Evolutionary conservation across 2,329 filamentous ascomycete genomes (phyloP), one percentile per base, ranked within the genome.

Genomic region (Ceratocystis colombiana): DNA sequence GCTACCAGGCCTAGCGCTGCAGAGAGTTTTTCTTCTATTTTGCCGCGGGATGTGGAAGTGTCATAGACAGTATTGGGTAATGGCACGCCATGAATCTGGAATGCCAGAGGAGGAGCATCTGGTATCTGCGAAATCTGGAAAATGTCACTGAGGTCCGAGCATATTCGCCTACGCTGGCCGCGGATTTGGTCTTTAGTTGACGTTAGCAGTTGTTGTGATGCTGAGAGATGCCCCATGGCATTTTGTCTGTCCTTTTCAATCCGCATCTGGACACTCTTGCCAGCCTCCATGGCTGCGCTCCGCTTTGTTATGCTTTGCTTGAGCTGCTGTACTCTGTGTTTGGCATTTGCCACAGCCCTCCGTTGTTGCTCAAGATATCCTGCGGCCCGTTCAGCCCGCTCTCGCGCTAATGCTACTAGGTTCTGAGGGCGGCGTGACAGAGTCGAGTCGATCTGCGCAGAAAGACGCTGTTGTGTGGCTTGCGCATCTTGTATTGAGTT

Each of bases 401-500:
- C 82, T 65, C 79, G 72, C 1, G 82, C 83, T 44, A 79, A 74
- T 0, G 78, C 77, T 0, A 80, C 75, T 25, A 75, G 73, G 61
- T 81, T 75, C 0, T 74, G 70, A 0, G 79, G 77, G 2, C 75
- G 75, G 0, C 74, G 70, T 0, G 76, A 73, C 3, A 86, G 73
- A 0, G 85, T 75, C 0, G 78, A 73, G 69, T 89, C 89, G 69
- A 96, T 95, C 69, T 96, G 89, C n/a, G 81, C 77, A 61, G 89
- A 85, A 7, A 97, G 79, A 64, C 82, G 81, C 68, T 88, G 84
- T 15, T 88, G 85, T 0, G 90, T 95, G 1, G 86, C 83, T 8
- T 96, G 77, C 1, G 91, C 91, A 74, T 97, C 93, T 73, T 95
- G 90, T 28, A 96, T 89, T 65, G 91, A 96, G 73, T 88, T 89